These are phyloP conservation scores for Piloderma croceum DNA, from an alignment of 768 basidiomycete species.

Conservation along the genomic window DNA sequence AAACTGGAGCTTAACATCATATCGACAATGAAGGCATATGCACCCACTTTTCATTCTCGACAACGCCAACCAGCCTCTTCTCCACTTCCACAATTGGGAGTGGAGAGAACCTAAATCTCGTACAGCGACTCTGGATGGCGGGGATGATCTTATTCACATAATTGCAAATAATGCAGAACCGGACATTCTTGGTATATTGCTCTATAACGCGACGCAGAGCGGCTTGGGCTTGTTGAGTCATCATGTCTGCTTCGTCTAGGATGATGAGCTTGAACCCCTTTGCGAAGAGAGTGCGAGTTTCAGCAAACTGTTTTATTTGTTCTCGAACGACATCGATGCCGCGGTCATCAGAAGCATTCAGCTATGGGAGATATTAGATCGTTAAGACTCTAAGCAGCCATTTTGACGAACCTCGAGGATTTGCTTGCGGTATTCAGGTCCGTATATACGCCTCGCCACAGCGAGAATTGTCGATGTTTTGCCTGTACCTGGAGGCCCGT, in stretches of 20 bases:
- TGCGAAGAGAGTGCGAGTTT: slow-evolving; percentile 85
- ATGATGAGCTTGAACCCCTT: slow-evolving; percentile 98
- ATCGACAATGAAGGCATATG: neutral
- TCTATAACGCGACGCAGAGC: slow-evolving; percentile 96
- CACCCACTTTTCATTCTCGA: slow-evolving; percentile 78
- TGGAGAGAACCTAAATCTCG: slow-evolving; percentile 94
- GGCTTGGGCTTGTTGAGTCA: slow-evolving; percentile 96
- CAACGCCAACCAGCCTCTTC: slow-evolving; percentile 69
- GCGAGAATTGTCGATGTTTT: slow-evolving; percentile 98
- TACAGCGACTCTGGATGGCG: slow-evolving; percentile 97
- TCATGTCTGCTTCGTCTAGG: slow-evolving; percentile 99
- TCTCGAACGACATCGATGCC: slow-evolving; percentile 98
- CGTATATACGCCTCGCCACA: slow-evolving; percentile 92
- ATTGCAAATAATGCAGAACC: slow-evolving; percentile 99
- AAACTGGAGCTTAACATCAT: neutral
- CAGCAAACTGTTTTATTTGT: slow-evolving; percentile 98
- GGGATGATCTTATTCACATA: slow-evolving; percentile 99
- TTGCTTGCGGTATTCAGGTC: slow-evolving; percentile 77
- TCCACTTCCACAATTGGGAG: slow-evolving; percentile 82
- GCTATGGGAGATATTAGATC: slow-evolving; percentile 42
- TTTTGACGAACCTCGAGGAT: slow-evolving; percentile 73
- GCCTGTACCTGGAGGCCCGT: slow-evolving; percentile 97
- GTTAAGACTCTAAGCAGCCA: slow-evolving; percentile 1
- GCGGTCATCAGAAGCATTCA: slow-evolving; percentile 97
- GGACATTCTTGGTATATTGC: slow-evolving; percentile 96